Conservation (phyloP, 139 green algal genomes). For the Chlorella sp. region DNA sequence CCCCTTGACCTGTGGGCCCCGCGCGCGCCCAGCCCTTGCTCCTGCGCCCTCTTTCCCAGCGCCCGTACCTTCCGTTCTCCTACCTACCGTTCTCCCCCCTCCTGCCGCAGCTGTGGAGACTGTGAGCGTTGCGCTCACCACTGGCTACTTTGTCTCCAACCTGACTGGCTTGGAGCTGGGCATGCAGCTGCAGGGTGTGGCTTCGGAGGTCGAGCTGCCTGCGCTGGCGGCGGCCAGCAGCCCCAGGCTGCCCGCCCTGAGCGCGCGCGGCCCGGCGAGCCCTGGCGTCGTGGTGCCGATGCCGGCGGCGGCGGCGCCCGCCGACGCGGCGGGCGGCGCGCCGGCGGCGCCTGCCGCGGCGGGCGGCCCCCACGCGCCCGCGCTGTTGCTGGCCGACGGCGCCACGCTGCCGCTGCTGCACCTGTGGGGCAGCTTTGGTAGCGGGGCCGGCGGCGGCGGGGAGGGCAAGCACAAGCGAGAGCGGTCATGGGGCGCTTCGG, state of each 20-base stretch:
- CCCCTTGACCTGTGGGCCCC: too few relatives aligned
- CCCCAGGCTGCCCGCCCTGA: neutral
- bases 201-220: neutral
- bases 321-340: neutral
- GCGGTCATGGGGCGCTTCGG: constrained; percentile 15
- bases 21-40: too few relatives aligned
- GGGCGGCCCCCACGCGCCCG: neutral
- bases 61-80: too few relatives aligned
- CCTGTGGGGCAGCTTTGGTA: neutral
- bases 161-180: constrained; percentile 22
- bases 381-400: neutral
- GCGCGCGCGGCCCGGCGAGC: neutral
- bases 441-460: too few relatives aligned
- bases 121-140: constrained; percentile 23
- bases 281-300: neutral
- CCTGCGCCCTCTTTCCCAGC: too few relatives aligned
- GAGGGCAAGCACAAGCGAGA: neutral
- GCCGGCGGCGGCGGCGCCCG: neutral
- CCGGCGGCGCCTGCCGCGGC: neutral
- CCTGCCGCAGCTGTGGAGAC: neutral
- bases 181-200: neutral
- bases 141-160: constrained; percentile 38
- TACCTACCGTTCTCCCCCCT: too few relatives aligned
- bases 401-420: constrained; percentile 26
- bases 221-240: neutral